A percentile compares a stretch with the other conserved stretches of the same genome.
phyloP scores from a whole-genome alignment of 805 yeast species.

The Saccharomycopsis sp. region DNA sequence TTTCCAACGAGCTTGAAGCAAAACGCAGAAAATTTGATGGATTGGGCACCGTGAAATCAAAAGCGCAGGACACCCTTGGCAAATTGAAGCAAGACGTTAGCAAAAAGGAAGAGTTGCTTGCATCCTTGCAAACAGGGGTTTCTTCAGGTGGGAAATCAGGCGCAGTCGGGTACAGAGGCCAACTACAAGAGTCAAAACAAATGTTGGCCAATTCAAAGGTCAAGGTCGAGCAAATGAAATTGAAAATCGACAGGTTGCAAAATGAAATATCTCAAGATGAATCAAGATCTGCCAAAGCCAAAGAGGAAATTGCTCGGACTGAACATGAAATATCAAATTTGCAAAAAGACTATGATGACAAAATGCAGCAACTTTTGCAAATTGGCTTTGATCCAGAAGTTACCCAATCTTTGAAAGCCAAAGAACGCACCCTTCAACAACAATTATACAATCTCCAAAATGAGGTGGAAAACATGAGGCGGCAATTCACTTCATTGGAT shows the following conservation, averaged over 20 bases:
- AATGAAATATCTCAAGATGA: conserved; percentile 42
- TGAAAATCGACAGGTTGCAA: conserved; percentile 49
- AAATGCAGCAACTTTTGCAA: conserved; percentile 36
- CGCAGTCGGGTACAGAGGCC: conserved; percentile 73
- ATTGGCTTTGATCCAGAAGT: conserved; percentile 50
- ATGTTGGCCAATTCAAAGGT: conserved; percentile 46
- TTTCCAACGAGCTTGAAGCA: conserved; percentile 29
- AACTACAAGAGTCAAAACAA: conserved; percentile 54
- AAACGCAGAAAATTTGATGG: conserved; percentile 32
- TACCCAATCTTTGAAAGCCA: conserved; percentile 35
- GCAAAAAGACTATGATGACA: conserved; percentile 29
- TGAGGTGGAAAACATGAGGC: conserved; percentile 45
- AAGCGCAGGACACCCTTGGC: conserved; percentile 36
- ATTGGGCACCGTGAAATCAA: conserved; percentile 38
- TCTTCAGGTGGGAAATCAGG: conserved; percentile 71
- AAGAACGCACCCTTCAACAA: conserved; percentile 36
- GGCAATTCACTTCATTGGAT: conserved; percentile 65
- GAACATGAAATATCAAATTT: conserved; percentile 37
- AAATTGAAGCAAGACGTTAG: conserved; percentile 38
- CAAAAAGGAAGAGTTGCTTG: conserved; percentile 67
- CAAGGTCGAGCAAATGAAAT: conserved; percentile 45
- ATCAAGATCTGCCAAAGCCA: conserved; percentile 45
- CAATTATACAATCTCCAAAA: conserved; percentile 36
- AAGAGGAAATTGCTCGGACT: conserved; percentile 35
- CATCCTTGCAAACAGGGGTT: conserved; percentile 82